Evolutionary conservation across 2,329 filamentous ascomycete genomes (phyloP).

Genomic region (Alternaria sp.): DNA sequence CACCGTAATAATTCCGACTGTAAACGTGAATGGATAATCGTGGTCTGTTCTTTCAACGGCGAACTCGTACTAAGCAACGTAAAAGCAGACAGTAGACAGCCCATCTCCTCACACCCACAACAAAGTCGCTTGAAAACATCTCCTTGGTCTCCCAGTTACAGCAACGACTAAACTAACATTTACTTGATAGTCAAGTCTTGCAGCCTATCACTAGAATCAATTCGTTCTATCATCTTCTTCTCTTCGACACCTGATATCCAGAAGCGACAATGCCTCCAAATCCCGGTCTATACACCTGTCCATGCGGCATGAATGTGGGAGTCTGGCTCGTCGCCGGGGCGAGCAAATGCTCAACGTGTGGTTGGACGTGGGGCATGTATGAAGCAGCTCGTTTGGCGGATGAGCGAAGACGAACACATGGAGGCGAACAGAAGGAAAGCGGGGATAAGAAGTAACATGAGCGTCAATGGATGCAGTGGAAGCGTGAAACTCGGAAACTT

Average conservation of each 20-base stretch:
- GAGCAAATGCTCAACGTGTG: not conserved
- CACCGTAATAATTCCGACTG: too few relatives aligned
- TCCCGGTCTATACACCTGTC: not conserved
- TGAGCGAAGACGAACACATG: not conserved
- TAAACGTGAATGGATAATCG: not conserved
- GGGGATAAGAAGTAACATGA: not conserved
- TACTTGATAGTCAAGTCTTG: too few relatives aligned
- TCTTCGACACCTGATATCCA: not conserved
- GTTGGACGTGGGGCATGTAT: conserved; percentile 4
- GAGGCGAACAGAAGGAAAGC: not conserved
- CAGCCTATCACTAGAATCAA: not conserved
- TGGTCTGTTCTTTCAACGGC: not conserved
- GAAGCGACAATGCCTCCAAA: not conserved
- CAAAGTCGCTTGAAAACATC: not conserved
- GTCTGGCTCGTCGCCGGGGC: conserved; percentile 2
- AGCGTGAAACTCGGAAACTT: not conserved
- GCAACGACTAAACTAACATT: not conserved
- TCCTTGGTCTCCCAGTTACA: not conserved
- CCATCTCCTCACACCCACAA: not conserved
- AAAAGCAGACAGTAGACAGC: too few relatives aligned
- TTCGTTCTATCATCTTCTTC: not conserved
- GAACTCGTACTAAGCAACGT: not conserved
- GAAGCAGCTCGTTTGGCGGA: not conserved
- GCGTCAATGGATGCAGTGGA: not conserved
- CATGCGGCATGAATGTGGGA: not conserved